Evolutionary conservation across 1,284 basidiomycete genomes (phyloP).

Genomic region (Chondrostereum purpureum): DNA sequence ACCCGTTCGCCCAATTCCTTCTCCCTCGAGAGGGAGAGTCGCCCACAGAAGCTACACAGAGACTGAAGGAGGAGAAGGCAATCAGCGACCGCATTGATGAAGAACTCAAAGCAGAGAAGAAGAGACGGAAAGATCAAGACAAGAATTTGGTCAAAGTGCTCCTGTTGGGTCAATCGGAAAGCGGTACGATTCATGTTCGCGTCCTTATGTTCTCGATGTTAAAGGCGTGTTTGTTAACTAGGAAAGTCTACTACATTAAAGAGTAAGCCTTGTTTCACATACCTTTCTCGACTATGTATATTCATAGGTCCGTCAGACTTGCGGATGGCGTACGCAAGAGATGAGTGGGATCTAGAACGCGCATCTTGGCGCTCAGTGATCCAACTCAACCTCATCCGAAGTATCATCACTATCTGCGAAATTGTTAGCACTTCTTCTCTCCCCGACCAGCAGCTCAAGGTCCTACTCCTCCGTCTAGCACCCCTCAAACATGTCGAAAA

Average conservation of each 20-base stretch:
- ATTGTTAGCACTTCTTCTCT: slow-evolving; percentile 20
- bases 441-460: slow-evolving; percentile 33
- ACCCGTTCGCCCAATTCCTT: background rate
- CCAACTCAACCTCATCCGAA: slow-evolving; percentile 60
- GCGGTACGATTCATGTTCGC: slow-evolving; percentile 29
- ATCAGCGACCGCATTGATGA: slow-evolving; percentile 55
- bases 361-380: slow-evolving; percentile 58
- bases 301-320: slow-evolving; percentile 28
- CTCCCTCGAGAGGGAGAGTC: background rate
- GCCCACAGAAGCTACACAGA: background rate
- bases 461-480: slow-evolving; percentile 42
- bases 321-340: slow-evolving; percentile 43
- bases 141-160: slow-evolving; percentile 49
- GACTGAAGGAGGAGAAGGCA: background rate
- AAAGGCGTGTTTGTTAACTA: slow-evolving; percentile 15
- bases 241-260: slow-evolving; percentile 63
- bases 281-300: slow-evolving; percentile 8
- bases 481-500: slow-evolving; percentile 49
- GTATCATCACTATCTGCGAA: slow-evolving; percentile 39
- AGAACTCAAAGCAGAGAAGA: slow-evolving; percentile 44
- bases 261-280: slow-evolving; percentile 33
- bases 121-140: slow-evolving; percentile 39
- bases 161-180: slow-evolving; percentile 53
- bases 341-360: slow-evolving; percentile 50
- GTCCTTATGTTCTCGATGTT: background rate